phyloP scores from a whole-genome alignment of 2,329 filamentous ascomycete species.

The Dryadomyces quercus-mongolicae region DNA sequence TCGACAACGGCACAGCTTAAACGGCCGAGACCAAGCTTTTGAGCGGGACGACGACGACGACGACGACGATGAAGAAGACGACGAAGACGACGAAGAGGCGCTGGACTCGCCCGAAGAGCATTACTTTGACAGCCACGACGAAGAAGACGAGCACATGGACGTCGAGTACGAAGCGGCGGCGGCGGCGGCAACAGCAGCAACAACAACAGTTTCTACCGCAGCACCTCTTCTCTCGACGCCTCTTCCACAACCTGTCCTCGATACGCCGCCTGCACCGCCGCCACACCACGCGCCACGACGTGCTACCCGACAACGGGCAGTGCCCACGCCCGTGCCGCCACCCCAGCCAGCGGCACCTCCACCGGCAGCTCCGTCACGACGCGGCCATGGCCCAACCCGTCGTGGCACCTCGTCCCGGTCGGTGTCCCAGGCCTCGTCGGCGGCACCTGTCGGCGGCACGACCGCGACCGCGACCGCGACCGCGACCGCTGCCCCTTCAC shows the following conservation, averaged over 20 bases:
- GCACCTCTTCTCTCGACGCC: background rate
- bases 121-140: background rate
- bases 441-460: too few species aligned
- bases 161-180: slow-evolving; percentile 5
- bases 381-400: background rate
- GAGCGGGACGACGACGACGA: slow-evolving; percentile 4
- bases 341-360: background rate
- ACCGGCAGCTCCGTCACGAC: background rate
- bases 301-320: background rate
- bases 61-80: background rate
- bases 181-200: background rate
- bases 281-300: background rate
- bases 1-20: background rate
- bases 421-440: too few species aligned
- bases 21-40: too few species aligned
- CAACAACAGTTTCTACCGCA: background rate
- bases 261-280: background rate
- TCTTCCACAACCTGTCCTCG: background rate
- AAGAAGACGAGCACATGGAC: slow-evolving; percentile 8
- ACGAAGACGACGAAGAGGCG: background rate
- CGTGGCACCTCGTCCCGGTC: background rate
- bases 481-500: background rate
- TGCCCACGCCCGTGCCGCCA: background rate
- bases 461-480: background rate
- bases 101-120: background rate